Conservation (phyloP, 495 filamentous ascomycete species). For the Aspergillus olivimuriae region DNA sequence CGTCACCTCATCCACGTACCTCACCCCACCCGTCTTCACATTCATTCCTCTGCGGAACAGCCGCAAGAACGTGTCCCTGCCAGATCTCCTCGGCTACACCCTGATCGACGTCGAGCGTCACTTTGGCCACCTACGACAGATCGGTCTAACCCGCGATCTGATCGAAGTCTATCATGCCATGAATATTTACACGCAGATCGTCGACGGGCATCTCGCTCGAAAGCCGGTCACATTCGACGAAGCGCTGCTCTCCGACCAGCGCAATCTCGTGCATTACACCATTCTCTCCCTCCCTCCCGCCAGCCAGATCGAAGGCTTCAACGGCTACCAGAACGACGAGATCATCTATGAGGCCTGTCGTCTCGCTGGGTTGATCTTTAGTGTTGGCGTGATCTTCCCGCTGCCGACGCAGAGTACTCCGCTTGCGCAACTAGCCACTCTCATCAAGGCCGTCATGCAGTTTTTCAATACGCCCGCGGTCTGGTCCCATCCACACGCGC, state of each 20-base stretch:
- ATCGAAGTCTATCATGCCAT: constrained; percentile 27
- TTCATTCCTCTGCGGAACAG: constrained; percentile 27
- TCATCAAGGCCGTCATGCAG: constrained; percentile 17
- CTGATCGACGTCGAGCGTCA: constrained; percentile 18
- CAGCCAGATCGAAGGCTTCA: constrained; percentile 10
- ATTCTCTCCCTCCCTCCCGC: constrained; percentile 26
- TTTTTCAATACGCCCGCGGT: constrained; percentile 6
- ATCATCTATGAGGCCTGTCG: constrained; percentile 34
- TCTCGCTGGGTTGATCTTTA: constrained; percentile 27
- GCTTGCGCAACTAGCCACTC: constrained; percentile 18
- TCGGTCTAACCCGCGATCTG: constrained; percentile 29
- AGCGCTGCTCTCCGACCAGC: constrained; percentile 29
- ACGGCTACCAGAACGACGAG: constrained; percentile 12
- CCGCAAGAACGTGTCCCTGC: constrained; percentile 15
- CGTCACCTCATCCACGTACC: constrained; percentile 24
- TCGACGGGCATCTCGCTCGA: constrained; percentile 14
- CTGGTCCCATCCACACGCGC: constrained; percentile 21
- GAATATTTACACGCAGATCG: constrained; percentile 21
- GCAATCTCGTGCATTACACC: constrained; percentile 30
- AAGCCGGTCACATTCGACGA: constrained; percentile 9
- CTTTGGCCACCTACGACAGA: constrained; percentile 19
- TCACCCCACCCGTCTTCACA: constrained; percentile 24
- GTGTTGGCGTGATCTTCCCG: constrained; percentile 35
- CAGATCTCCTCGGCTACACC: constrained; percentile 24
- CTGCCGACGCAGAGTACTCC: constrained; percentile 33